These are phyloP conservation scores for Plenodomus lindquistii DNA, from an alignment of 2,329 filamentous ascomycete genomes.

Conservation along the genomic window DNA sequence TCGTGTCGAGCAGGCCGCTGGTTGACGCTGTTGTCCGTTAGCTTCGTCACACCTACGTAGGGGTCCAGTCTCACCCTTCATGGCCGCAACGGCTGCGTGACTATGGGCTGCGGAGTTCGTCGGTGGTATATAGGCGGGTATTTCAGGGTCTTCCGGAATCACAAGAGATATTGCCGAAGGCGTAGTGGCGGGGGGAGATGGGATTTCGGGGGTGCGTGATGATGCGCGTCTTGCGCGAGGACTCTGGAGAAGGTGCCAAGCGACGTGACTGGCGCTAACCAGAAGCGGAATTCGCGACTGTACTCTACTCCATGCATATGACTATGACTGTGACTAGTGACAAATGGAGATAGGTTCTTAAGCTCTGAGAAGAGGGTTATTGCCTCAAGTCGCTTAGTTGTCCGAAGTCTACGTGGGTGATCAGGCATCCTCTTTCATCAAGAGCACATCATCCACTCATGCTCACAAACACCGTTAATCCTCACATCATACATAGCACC, in stretches of 20 bases:
- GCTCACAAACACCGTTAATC: no score
- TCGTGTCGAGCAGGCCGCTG: conserved; percentile 34
- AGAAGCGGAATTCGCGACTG: background rate
- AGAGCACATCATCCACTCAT: no score
- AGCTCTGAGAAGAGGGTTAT: no score
- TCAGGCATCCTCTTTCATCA: no score
- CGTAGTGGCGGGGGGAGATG: conserved; percentile 19
- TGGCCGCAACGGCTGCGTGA: conserved; percentile 1
- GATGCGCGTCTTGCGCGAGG: conserved; percentile 8
- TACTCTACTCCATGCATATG: background rate
- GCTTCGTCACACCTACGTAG: background rate
- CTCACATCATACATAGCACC: no score
- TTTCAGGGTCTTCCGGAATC: background rate
- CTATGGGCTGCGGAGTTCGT: conserved; percentile 42
- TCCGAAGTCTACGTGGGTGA: no score
- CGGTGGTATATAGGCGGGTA: conserved; percentile 10
- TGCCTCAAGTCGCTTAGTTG: no score
- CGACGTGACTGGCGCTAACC: background rate
- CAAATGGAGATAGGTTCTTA: no score
- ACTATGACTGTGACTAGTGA: no score
- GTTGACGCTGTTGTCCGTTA: conserved; percentile 30
- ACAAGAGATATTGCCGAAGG: conserved; percentile 11
- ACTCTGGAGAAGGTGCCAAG: conserved; percentile 13
- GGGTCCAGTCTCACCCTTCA: conserved; percentile 43
- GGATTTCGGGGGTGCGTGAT: conserved; percentile 13